A percentile compares a stretch with the other conserved stretches of the same genome.
Conservation (phyloP, 169 alveolate species). For the Plasmodium malariae region DNA sequence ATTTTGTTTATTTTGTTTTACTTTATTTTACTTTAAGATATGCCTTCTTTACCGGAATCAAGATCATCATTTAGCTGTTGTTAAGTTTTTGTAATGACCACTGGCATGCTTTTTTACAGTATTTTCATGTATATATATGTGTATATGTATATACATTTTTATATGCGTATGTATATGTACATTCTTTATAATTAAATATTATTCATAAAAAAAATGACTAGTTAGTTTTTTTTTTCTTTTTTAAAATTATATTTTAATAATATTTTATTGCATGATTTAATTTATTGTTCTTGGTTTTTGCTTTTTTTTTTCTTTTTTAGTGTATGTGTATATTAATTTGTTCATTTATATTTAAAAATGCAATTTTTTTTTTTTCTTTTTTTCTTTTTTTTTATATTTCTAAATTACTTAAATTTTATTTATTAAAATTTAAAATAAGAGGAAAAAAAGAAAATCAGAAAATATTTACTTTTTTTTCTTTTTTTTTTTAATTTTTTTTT, state of each 20-base stretch:
- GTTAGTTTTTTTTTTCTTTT: slow-evolving; percentile 11
- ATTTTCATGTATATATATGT: slow-evolving; percentile 18
- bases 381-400: slow-evolving; percentile 23
- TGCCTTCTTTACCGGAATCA: slow-evolving; percentile 61
- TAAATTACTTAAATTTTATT: slow-evolving; percentile 31
- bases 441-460: slow-evolving; percentile 22
- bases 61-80: slow-evolving; percentile 67
- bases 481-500: slow-evolving; percentile 16
- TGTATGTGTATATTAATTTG: slow-evolving; percentile 60
- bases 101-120: slow-evolving; percentile 72
- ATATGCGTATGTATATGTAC: slow-evolving; percentile 1
- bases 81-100: slow-evolving; percentile 41
- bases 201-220: slow-evolving; percentile 30
- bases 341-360: slow-evolving; percentile 53
- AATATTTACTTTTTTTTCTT: slow-evolving; percentile 21
- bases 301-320: slow-evolving; percentile 65
- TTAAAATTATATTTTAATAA: slow-evolving; percentile 37
- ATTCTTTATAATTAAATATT: slow-evolving; percentile 33
- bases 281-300: slow-evolving; percentile 26
- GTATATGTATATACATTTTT: no score
- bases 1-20: background rate
- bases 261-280: slow-evolving; percentile 50
- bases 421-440: slow-evolving; percentile 40
- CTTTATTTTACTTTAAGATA: slow-evolving; percentile 18
- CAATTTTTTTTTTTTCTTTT: slow-evolving; percentile 26